Evolutionary conservation across 352 stramenopile species (phyloP), one percentile per base, ranked within the genome.

Genomic region (Phytophthora aleatoria): DNA sequence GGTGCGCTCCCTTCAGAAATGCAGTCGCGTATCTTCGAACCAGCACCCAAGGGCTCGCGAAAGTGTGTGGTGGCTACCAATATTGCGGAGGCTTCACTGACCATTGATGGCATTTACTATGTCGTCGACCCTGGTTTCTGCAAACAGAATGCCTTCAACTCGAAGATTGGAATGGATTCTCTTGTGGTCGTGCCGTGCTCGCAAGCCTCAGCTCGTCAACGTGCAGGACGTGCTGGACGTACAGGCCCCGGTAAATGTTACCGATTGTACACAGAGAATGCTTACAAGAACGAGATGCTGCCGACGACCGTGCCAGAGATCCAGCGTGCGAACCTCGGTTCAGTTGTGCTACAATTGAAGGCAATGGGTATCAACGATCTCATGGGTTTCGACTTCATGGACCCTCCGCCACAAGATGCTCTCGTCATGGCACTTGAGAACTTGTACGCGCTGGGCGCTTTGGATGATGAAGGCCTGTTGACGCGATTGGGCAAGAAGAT

Each of bases 311-410:
- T 99, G 36, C 98, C 98, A 4, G 98, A 99, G 74, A 99, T 99
- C 68, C 97, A 99, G 75, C 87, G 98, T 30, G 98, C 97, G 0
- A 99, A 99, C 75, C 79, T 99, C 4, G 97, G 95, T 5, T 98
- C 98, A 39, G 96, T 99, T 33, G 97, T 99, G 36, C 79, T 99
- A 48, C 96, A 99, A 74, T 77, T 99, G 6, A 99, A 99, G 77
- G 97, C 97, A 1, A 99, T 99, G 98, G 97, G 97, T 38, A 99
- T 99, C 68, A 99, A 99, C 64, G 97, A 99, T 71, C 77, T 99
- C 13, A 82, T 99, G 52, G 83, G 85, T 24, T 99, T 99, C 76
- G 97, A 99, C 75, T 99, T 99, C 59, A 99, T 99, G 95, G 97
- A 99, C 70, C 97, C 97, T 20, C 98, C 98, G 4, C 95, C 98